Percentiles rank a stretch among this genome's conserved stretches.
Conservation (phyloP, 768 basidiomycete genomes). For the Suillus decipiens region DNA sequence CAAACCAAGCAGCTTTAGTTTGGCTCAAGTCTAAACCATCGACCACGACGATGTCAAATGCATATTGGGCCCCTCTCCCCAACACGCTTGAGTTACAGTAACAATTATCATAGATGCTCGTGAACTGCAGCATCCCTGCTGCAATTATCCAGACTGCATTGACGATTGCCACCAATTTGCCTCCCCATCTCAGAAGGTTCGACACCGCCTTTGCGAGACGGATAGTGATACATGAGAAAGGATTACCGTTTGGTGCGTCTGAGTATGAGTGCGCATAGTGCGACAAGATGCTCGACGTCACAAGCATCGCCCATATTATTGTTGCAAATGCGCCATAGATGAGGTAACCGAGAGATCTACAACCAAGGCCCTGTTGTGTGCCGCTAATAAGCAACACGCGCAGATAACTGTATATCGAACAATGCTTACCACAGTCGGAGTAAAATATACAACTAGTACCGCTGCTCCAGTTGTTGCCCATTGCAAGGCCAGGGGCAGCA, state of each 20-base stretch:
- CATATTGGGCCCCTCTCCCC: constrained; percentile 14
- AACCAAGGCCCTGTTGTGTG: constrained; percentile 31
- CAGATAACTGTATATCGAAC: neutral
- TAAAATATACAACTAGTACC: constrained; percentile 23
- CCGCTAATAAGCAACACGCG: constrained; percentile 2
- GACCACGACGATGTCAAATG: constrained; percentile 33
- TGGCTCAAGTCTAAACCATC: constrained; percentile 20
- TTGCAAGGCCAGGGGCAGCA: constrained; percentile 24
- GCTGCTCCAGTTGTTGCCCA: constrained; percentile 32
- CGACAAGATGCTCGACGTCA: constrained; percentile 30
- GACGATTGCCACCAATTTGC: constrained; percentile 21
- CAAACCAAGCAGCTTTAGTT: constrained; percentile 39
- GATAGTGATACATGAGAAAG: neutral
- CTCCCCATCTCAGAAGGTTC: constrained; percentile 18
- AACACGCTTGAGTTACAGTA: constrained; percentile 28
- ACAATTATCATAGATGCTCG: constrained; percentile 23
- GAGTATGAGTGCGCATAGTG: constrained; percentile 18
- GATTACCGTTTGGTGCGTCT: neutral
- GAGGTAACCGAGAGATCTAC: constrained; percentile 35
- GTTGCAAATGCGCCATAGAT: constrained; percentile 33
- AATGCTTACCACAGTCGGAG: constrained; percentile 25
- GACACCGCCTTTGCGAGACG: constrained; percentile 9
- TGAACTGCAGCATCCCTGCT: constrained; percentile 27
- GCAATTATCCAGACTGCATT: constrained; percentile 25
- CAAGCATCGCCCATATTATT: constrained; percentile 30